These are phyloP conservation scores for Metarhizium humberi DNA, from an alignment of 2,329 filamentous ascomycete species.

Conservation along the genomic window DNA sequence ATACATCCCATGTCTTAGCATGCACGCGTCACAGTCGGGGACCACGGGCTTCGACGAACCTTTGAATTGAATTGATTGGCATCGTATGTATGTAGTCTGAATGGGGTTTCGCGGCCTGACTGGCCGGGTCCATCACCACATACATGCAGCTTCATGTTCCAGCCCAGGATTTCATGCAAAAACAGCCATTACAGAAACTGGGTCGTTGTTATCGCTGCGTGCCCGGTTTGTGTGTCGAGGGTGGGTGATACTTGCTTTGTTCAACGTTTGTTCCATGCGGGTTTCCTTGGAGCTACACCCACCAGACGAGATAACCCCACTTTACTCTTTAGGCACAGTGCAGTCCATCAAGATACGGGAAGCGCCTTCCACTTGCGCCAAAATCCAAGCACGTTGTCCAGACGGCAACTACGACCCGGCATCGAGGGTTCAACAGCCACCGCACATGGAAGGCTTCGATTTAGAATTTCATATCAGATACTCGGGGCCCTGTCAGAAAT, in stretches of 20 bases:
- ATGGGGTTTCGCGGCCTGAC: neutral
- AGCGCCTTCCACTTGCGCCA: neutral
- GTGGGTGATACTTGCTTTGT: neutral
- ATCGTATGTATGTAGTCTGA: neutral
- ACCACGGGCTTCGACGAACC: too few relatives aligned
- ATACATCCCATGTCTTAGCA: too few relatives aligned
- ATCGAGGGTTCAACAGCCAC: too few relatives aligned
- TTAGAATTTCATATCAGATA: neutral
- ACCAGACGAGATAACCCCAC: neutral
- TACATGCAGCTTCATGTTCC: neutral
- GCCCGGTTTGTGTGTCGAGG: neutral
- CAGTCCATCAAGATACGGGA: neutral
- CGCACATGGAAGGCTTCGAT: neutral
- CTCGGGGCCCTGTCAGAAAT: too few relatives aligned
- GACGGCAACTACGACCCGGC: neutral
- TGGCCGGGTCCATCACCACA: neutral
- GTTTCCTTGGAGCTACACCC: neutral
- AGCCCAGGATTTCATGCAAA: neutral
- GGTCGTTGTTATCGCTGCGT: neutral
- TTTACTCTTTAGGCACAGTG: neutral
- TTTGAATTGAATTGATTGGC: too few relatives aligned
- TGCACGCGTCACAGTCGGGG: too few relatives aligned
- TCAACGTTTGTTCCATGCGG: neutral
- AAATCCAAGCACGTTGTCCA: neutral
- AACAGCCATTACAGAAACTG: neutral